Percentiles rank a stretch among this genome's conserved stretches.
Conservation (phyloP, 192 early-diverging fungal genomes). For the Phlyctochytrium planicorne region DNA sequence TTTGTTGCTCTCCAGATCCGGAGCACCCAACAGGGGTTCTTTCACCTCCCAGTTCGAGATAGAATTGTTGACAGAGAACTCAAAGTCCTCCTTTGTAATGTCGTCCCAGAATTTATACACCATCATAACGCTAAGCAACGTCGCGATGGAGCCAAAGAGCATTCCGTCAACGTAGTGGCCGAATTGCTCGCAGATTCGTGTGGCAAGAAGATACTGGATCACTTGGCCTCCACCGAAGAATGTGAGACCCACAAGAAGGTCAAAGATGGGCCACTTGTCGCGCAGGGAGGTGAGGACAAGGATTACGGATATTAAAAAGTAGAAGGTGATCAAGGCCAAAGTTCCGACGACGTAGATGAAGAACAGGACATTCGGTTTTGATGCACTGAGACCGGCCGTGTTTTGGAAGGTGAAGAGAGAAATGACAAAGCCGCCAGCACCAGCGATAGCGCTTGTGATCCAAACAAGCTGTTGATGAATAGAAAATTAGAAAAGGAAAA, state of each 20-base stretch:
- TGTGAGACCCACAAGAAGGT: slow-evolving; percentile 75
- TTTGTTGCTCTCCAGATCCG: too few species aligned
- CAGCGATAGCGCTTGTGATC: slow-evolving; percentile 72
- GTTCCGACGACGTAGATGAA: slow-evolving; percentile 82
- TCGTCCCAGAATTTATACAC: slow-evolving; percentile 93
- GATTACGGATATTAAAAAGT: slow-evolving; percentile 80
- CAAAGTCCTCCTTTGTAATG: slow-evolving; percentile 18
- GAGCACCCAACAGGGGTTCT: slow-evolving; percentile 58
- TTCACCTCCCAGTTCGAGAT: slow-evolving; percentile 81
- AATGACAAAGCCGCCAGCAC: slow-evolving; percentile 69
- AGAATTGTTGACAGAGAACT: slow-evolving; percentile 5
- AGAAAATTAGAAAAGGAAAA: slow-evolving; percentile 9
- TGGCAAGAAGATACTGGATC: slow-evolving; percentile 71
- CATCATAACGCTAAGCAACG: slow-evolving; percentile 88
- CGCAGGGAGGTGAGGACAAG: slow-evolving; percentile 86
- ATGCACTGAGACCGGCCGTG: slow-evolving; percentile 53
- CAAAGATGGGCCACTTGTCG: slow-evolving; percentile 89
- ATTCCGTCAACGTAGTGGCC: slow-evolving; percentile 91
- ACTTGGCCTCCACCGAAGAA: slow-evolving; percentile 83
- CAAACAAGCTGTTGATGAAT: slow-evolving; percentile 69
- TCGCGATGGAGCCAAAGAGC: slow-evolving; percentile 85
- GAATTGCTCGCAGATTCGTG: slow-evolving; percentile 69
- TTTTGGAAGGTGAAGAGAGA: slow-evolving; percentile 76
- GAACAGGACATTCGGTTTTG: slow-evolving; percentile 70
- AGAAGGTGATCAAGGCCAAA: slow-evolving; percentile 70